A percentile compares a stretch with the other conserved stretches of the same genome.
These are phyloP conservation scores for Didymella arachidicola DNA, from an alignment of 2,329 filamentous ascomycete species.

Conservation along the genomic window DNA sequence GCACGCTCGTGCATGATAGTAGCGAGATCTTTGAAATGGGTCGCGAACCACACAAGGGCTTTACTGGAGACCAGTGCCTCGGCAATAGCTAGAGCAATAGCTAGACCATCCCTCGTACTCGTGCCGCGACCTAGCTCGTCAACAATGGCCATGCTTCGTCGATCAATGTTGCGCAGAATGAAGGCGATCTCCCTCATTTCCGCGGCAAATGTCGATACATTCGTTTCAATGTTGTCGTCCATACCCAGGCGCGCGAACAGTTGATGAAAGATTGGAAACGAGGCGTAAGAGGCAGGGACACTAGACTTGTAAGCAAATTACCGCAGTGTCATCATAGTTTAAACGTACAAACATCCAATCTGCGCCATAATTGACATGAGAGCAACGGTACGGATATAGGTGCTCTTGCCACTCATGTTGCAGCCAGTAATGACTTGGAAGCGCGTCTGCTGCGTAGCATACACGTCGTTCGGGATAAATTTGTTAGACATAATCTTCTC, in stretches of 20 bases:
- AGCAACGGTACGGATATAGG: conserved; percentile 86
- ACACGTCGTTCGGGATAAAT: conserved; percentile 90
- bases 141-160: conserved; percentile 79
- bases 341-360: conserved; percentile 74
- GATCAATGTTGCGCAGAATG: conserved; percentile 83
- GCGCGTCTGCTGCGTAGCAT: conserved; percentile 77
- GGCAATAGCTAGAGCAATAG: conserved; percentile 88
- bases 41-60: conserved; percentile 89
- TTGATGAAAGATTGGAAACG: conserved; percentile 79
- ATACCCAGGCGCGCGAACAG: conserved; percentile 88
- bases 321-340: background rate
- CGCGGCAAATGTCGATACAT: conserved; percentile 89
- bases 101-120: conserved; percentile 84
- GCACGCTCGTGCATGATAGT: conserved; percentile 75
- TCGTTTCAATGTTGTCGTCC: conserved; percentile 87
- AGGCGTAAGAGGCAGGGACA: conserved; percentile 84
- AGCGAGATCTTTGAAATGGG: conserved; percentile 87
- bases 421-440: conserved; percentile 95
- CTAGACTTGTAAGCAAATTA: conserved; percentile 27
- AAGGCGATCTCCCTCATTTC: conserved; percentile 98
- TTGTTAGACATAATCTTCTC: conserved; percentile 74
- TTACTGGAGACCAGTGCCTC: conserved; percentile 83
- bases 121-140: conserved; percentile 94
- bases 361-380: conserved; percentile 93
- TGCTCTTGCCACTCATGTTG: conserved; percentile 97